Conservation (phyloP, 495 filamentous ascomycete genomes). For the Collariella sp. region DNA sequence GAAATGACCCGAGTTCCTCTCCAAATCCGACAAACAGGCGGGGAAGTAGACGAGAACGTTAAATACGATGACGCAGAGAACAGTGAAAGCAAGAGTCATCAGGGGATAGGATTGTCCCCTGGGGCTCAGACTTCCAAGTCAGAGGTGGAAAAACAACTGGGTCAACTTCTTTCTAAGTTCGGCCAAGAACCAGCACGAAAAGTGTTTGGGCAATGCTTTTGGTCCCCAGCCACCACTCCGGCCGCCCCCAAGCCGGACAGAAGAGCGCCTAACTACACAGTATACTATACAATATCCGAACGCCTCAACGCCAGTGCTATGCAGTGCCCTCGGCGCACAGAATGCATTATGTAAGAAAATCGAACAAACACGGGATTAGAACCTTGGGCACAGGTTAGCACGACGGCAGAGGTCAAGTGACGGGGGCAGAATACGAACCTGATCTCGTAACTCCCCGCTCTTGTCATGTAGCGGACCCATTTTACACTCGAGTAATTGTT, state of each 20-base stretch:
- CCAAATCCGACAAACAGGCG: too few species aligned
- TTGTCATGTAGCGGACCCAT: constrained; percentile 99
- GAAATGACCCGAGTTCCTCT: too few species aligned
- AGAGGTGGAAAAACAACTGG: too few species aligned
- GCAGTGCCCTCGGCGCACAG: constrained; percentile 2
- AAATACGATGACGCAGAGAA: too few species aligned
- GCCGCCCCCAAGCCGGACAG: background rate
- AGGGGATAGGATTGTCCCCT: too few species aligned
- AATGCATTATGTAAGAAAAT: background rate
- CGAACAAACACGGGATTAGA: constrained; percentile 8
- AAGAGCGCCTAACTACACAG: background rate
- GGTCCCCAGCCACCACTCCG: too few species aligned
- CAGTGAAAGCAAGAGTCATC: too few species aligned
- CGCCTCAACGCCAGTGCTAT: constrained; percentile 17
- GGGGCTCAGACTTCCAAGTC: too few species aligned
- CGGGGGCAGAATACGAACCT: constrained; percentile 36
- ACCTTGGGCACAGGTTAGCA: constrained; percentile 8
- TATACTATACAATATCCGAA: background rate
- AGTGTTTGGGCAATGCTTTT: too few species aligned
- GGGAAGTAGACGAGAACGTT: too few species aligned
- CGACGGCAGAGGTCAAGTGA: background rate
- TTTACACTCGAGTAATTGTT: constrained; percentile 97
- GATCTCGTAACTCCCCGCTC: constrained; percentile 78
- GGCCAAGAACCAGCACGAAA: too few species aligned
- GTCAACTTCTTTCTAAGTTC: too few species aligned